Percentiles rank a stretch among this genome's conserved stretches.
Evolutionary conservation across 2,329 filamentous ascomycete genomes (phyloP).

Genomic region (Ceratocystis colombiana): DNA sequence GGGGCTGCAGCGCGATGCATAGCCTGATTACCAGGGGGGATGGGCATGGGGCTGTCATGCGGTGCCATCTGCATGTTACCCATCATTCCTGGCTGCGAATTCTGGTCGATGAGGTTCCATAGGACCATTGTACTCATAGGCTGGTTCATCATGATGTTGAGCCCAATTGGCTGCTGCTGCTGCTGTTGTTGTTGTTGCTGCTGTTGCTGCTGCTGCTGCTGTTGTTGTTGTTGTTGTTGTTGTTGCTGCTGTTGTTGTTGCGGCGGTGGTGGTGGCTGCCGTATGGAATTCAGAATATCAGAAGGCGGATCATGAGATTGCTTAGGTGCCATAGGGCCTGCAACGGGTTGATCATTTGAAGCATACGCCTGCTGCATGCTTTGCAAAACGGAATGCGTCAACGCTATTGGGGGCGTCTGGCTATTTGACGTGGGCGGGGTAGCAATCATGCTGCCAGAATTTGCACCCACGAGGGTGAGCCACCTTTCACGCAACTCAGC

Average conservation of each 20-base stretch:
- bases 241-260: not conserved
- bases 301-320: not conserved
- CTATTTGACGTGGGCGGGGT: not conserved
- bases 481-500: slow-evolving; percentile 42
- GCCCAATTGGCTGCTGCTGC: slow-evolving; percentile 2
- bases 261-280: not conserved
- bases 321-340: not conserved
- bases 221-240: not conserved
- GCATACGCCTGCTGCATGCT: slow-evolving; percentile 1
- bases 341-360: not conserved
- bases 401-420: not conserved
- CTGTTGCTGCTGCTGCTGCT: not conserved
- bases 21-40: not conserved
- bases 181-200: not conserved
- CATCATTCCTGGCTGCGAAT: slow-evolving; percentile 4
- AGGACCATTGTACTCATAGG: slow-evolving; percentile 21
- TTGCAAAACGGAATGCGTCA: slow-evolving; percentile 5
- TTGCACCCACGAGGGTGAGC: slow-evolving; percentile 39
- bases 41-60: not conserved
- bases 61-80: slow-evolving; percentile 11
- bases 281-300: not conserved
- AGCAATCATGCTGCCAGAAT: not conserved
- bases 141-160: slow-evolving; percentile 24
- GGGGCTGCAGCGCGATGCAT: slow-evolving; percentile 13
- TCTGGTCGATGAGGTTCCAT: slow-evolving; percentile 24